Base-by-base conservation (phyloP, 2,329 filamentous ascomycete genomes). In the Monosporascus sp. region DNA sequence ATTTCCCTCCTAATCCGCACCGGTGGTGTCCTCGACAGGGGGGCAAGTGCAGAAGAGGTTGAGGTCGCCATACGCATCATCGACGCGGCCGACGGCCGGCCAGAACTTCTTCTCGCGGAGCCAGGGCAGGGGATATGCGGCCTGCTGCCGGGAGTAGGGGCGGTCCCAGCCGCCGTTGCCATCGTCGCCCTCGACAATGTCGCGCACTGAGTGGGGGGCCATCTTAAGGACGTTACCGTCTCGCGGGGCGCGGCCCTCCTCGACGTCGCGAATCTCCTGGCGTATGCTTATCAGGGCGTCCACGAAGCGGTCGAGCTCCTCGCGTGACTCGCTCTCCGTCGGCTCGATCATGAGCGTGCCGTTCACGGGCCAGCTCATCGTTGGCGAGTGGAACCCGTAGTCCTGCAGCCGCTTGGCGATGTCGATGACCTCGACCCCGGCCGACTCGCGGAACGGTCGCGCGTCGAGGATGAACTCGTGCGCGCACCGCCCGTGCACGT, bases 301-400 rank as follows among this genome's bases (percentile, higher is more conserved):
- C 57, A 91, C 89, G 77, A 97, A 97, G 22, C 93, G 87, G 71
- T 97, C 93, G 2, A 97, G 82, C 77, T 97, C 93, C 57, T 87
- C 87, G 70, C 94, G 92, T 72, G 83, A 89, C 77, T 97, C 93
- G 15, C 87, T 92, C 74, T 97, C 93, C 0, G 93, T 97, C 2
- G 93, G 93, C 76, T 97, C 93, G 60, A 97, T 96, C 93, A 97
- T 97, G 45, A 97, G 83, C 1, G 93, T 97, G 74, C 95, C 95
- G 50, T 90, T 82, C 2, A 97, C 91, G 1, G 93, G 93, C 89
- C 90, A 97, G 69, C 86, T 91, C 93, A 97, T 97, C 50, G 93
- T 97, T 0, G 93, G 93, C 1, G 92, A 89, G 72, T 97, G 93
- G 82, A 97, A 97, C 43, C 93, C 93, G 69, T 96, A 97, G 69